Percentiles rank a stretch among this genome's conserved stretches.
Conservation (phyloP, 345 rosid species). For the Arabis alpina region DNA sequence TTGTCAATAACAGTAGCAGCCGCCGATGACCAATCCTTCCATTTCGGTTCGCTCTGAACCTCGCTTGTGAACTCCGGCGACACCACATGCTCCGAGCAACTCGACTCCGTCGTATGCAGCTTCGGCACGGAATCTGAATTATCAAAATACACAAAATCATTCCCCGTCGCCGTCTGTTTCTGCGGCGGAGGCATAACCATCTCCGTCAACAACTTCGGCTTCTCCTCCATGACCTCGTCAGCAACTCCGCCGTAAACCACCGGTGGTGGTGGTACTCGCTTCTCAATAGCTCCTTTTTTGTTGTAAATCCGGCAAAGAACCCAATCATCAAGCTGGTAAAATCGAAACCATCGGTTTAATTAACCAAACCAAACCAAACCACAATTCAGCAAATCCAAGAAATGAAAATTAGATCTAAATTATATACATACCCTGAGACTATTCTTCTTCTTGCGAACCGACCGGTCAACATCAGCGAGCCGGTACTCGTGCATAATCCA, state of each 20-base stretch:
- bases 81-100: conserved; percentile 95
- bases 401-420: not conserved
- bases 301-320: conserved; percentile 96
- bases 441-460: conserved; percentile 80
- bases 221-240: conserved; percentile 37
- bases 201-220: conserved; percentile 30
- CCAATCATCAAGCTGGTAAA: conserved; percentile 92
- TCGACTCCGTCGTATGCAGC: conserved; percentile 85
- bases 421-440: conserved; percentile 65
- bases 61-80: conserved; percentile 90
- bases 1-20: conserved; percentile 7
- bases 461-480: conserved; percentile 89
- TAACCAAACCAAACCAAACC: not conserved
- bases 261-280: conserved; percentile 40
- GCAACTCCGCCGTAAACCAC: conserved; percentile 20
- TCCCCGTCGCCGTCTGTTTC: conserved; percentile 27
- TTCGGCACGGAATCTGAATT: conserved; percentile 85
- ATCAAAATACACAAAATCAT: conserved; percentile 55
- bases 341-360: not conserved
- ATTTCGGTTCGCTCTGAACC: conserved; percentile 88
- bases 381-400: not conserved
- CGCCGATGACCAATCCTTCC: conserved; percentile 56
- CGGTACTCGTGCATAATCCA: conserved; percentile 99
- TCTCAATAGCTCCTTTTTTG: conserved; percentile 82
- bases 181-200: conserved; percentile 41